A percentile compares a stretch with the other conserved stretches of the same genome.
Evolutionary conservation across 306 rosid species (phyloP).

Genomic region (Gleditsia sinensis): DNA sequence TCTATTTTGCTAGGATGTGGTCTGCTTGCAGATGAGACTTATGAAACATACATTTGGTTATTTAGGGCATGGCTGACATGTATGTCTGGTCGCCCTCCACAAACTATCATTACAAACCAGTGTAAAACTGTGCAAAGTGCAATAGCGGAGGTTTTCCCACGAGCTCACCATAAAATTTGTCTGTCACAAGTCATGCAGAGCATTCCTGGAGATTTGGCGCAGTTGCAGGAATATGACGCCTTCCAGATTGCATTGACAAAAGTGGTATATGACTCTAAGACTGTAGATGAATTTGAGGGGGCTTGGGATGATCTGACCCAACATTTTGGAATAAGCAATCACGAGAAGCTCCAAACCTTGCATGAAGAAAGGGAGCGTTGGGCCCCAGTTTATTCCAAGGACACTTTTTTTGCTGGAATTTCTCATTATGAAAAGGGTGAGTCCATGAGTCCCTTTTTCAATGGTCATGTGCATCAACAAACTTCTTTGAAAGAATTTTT

Average conservation of each 20-base stretch:
- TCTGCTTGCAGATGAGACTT: slow-evolving; percentile 79
- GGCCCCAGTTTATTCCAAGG: slow-evolving; percentile 83
- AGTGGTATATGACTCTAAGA: slow-evolving; percentile 55
- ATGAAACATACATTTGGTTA: slow-evolving; percentile 83
- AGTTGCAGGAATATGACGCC: slow-evolving; percentile 64
- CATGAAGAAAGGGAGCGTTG: slow-evolving; percentile 82
- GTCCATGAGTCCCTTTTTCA: slow-evolving; percentile 55
- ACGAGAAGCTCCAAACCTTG: slow-evolving; percentile 58
- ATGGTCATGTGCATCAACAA: slow-evolving; percentile 65
- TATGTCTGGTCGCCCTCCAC: slow-evolving; percentile 94
- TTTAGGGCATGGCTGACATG: slow-evolving; percentile 97
- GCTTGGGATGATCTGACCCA: slow-evolving; percentile 80
- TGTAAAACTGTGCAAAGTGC: slow-evolving; percentile 76
- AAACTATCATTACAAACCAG: slow-evolving; percentile 73
- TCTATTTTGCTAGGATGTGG: slow-evolving; percentile 81
- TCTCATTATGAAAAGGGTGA: slow-evolving; percentile 57
- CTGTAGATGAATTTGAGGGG: slow-evolving; percentile 83
- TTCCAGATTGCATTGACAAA: slow-evolving; percentile 60
- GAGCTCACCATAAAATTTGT: slow-evolving; percentile 82
- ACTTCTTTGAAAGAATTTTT: slow-evolving; percentile 83
- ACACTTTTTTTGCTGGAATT: slow-evolving; percentile 82
- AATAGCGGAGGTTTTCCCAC: slow-evolving; percentile 85
- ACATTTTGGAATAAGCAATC: slow-evolving; percentile 59
- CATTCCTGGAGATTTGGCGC: slow-evolving; percentile 64
- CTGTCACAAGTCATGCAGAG: slow-evolving; percentile 66